Base-by-base conservation (phyloP, 2,329 filamentous ascomycete species). In the Xylaria sp. region DNA sequence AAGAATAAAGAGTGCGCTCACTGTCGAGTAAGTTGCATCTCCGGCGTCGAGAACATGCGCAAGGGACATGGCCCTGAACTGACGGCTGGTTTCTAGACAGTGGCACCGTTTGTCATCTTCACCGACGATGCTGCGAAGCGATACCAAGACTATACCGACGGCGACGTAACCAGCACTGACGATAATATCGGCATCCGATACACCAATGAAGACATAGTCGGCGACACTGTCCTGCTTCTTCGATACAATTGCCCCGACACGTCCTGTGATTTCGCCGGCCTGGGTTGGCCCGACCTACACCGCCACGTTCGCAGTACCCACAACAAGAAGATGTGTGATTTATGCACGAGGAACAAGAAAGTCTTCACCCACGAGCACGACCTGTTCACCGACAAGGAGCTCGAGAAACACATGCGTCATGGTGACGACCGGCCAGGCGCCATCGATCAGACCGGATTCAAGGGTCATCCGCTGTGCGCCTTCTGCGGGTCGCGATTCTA, bases 331-430 rank as follows among this genome's bases (percentile, higher is more conserved):
- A 79, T 79, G 76, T 79, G 76, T 58, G 78, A 78, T 57, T 59
- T 79, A n/a, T 79, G 77, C 61, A 92, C 94, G 6, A 86, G 94
- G 68, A 94, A 98, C 83, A 99, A 99, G 82, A 98, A 97, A 78
- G 94, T 98, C 39, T 99, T 99, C 75, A 98, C 96, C 0, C 96
- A 99, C 81, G 96, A 99, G 81, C 96, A 99, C 78, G 93, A 97
- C 71, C 86, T 99, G 1, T 98, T 98, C 79, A 91, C 92, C 0
- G 87, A 89, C 69, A 88, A 90, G 71, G 93, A 95, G 73, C 84
- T 98, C 58, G 90, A 92, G 73, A 92, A 89, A 75, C 96, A 99
- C 79, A 97, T 98, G 86, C 92, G 89, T 70, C 89, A 91, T 71
- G 96, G 96, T 66, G 96, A 99, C 76, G 93, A 98, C 78, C 91